These are phyloP conservation scores for Blastocystis sp. DNA, from an alignment of 352 stramenopile species.

Conservation along the genomic window DNA sequence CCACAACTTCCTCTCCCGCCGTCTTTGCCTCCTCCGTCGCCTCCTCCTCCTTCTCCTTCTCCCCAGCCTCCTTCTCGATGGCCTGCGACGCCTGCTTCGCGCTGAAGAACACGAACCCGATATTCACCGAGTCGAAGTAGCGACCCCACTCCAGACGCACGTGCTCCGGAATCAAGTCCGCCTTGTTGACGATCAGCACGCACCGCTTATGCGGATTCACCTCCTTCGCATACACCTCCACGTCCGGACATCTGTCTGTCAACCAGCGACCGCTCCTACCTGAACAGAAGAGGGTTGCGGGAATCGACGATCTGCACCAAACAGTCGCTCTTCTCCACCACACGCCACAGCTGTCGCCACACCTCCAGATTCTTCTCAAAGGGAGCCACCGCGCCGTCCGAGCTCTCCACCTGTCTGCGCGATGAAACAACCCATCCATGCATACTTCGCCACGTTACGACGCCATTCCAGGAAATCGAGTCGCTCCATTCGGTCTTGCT, in stretches of 20 bases:
- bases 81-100: conserved; percentile 69
- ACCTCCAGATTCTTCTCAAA: conserved; percentile 99
- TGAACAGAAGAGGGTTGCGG: conserved; percentile 58
- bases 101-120: conserved; percentile 92
- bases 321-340: conserved; percentile 89
- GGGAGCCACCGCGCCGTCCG: conserved; percentile 81
- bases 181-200: conserved; percentile 96
- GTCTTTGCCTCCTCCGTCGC: conserved; percentile 60
- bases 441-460: conserved; percentile 75
- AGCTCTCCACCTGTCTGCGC: conserved; percentile 54
- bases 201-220: conserved; percentile 75
- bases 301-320: conserved; percentile 75
- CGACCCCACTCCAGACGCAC: conserved; percentile 82
- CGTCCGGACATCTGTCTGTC: conserved; percentile 76
- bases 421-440: neutral
- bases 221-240: conserved; percentile 85
- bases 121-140: conserved; percentile 79
- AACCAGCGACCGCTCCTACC: neutral
- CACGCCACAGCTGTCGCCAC: conserved; percentile 97
- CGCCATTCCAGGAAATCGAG: conserved; percentile 94
- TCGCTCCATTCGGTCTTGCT: conserved; percentile 86
- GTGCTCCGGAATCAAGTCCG: conserved; percentile 83
- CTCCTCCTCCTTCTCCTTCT: conserved; percentile 57
- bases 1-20: conserved; percentile 62
- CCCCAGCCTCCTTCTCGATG: conserved; percentile 53